Conservation (phyloP, 2,329 filamentous ascomycete genomes). For the Chrysoporthe austroafricana region DNA sequence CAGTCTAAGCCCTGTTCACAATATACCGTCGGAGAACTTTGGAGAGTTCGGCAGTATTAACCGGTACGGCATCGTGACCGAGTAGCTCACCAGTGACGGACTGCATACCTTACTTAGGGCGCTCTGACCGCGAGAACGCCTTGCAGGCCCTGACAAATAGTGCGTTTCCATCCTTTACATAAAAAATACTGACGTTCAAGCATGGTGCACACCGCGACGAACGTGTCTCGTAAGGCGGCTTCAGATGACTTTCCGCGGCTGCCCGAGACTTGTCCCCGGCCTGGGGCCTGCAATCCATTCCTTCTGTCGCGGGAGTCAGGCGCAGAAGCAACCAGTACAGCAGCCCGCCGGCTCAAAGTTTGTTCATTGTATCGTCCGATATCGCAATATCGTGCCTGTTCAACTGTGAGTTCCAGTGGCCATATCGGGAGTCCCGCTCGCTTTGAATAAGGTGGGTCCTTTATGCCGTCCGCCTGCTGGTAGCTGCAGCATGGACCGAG, state of each 20-base stretch:
- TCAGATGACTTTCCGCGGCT: neutral
- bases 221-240: neutral
- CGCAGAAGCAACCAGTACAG: neutral
- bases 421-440: neutral
- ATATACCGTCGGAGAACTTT: neutral
- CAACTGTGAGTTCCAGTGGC: too few species aligned
- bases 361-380: neutral
- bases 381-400: neutral
- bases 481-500: slow-evolving; percentile 7
- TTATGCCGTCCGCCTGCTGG: neutral
- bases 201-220: neutral
- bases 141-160: neutral
- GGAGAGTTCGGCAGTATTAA: neutral
- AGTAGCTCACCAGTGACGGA: neutral
- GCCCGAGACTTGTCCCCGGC: neutral
- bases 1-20: neutral
- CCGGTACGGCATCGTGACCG: neutral
- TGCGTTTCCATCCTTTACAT: too few species aligned
- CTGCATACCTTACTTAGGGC: neutral
- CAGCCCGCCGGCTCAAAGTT: neutral
- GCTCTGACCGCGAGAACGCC: neutral
- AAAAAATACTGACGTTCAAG: neutral
- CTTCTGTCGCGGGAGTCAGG: neutral
- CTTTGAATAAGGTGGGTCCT: neutral
- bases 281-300: neutral